Conservation (phyloP, 352 stramenopile species). For the Pythium oligandrum region DNA sequence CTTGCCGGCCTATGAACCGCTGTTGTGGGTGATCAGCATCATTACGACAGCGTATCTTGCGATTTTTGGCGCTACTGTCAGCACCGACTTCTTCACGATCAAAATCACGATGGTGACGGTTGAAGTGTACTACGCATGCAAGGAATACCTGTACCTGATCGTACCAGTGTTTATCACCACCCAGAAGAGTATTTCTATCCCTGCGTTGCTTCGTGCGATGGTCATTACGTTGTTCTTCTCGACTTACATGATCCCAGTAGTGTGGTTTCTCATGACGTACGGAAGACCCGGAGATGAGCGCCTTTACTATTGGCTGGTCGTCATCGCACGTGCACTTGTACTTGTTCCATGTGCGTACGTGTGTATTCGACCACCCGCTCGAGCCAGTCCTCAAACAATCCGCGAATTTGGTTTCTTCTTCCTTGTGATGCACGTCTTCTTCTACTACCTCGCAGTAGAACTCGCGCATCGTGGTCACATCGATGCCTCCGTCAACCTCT, state of each 20-base stretch:
- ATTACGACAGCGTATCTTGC: conserved; percentile 26
- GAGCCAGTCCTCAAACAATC: conserved; percentile 41
- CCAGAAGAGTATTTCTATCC: conserved; percentile 49
- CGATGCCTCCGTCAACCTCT: conserved; percentile 29
- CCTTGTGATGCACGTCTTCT: conserved; percentile 32
- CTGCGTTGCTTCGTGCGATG: conserved; percentile 36
- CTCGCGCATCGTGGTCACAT: conserved; percentile 24
- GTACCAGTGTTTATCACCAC: conserved; percentile 51
- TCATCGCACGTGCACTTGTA: conserved; percentile 25
- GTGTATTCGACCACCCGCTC: conserved; percentile 31
- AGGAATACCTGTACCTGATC: conserved; percentile 63
- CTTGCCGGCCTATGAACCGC: conserved; percentile 46
- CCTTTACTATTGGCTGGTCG: conserved; percentile 33
- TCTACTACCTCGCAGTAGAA: conserved; percentile 30
- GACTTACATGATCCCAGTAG: conserved; percentile 53
- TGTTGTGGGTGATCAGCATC: conserved; percentile 40
- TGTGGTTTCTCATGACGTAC: conserved; percentile 24
- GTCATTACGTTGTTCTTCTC: conserved; percentile 39
- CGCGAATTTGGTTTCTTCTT: conserved; percentile 60
- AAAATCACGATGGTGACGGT: conserved; percentile 14
- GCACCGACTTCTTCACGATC: conserved; percentile 22
- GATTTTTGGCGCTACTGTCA: conserved; percentile 22
- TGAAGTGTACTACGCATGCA: conserved; percentile 47
- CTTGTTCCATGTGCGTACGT: conserved; percentile 41
- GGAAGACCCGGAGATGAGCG: background rate